These are phyloP conservation scores for Thermoascus crustaceus DNA, from an alignment of 2,329 filamentous ascomycete genomes.

Conservation along the genomic window DNA sequence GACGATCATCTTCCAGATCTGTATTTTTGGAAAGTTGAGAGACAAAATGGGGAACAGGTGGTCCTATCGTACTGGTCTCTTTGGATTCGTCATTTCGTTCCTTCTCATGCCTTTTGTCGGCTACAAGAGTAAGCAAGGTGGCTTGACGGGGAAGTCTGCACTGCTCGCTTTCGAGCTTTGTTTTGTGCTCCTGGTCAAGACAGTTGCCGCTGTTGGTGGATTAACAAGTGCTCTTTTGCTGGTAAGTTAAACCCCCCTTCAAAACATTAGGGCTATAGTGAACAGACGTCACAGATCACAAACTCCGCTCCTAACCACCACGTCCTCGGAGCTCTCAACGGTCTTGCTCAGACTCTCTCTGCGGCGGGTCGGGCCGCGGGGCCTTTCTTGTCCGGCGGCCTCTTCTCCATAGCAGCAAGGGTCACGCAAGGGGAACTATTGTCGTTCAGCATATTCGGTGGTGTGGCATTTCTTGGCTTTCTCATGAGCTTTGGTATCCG, in stretches of 20 bases:
- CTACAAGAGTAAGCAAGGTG: conserved; percentile 56
- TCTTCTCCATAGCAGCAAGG: conserved; percentile 71
- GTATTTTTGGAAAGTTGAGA: conserved; percentile 71
- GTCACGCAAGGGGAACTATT: conserved; percentile 72
- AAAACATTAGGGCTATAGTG: not conserved
- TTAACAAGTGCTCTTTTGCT: conserved; percentile 81
- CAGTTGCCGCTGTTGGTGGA: conserved; percentile 79
- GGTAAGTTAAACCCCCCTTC: conserved; percentile 43
- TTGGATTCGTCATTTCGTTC: conserved; percentile 75
- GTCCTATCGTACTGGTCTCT: conserved; percentile 70
- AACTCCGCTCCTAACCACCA: conserved; percentile 83
- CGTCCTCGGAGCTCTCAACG: conserved; percentile 83
- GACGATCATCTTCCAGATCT: conserved; percentile 85
- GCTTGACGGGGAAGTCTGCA: conserved; percentile 51
- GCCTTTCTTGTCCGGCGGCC: conserved; percentile 75
- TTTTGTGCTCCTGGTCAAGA: conserved; percentile 74
- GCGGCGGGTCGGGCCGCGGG: conserved; percentile 83
- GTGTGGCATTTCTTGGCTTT: conserved; percentile 73
- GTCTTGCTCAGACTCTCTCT: conserved; percentile 85
- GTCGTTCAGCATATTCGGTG: conserved; percentile 81
- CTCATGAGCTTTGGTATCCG: conserved; percentile 69
- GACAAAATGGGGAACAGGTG: conserved; percentile 74
- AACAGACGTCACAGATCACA: conserved; percentile 57
- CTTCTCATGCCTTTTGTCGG: conserved; percentile 83
- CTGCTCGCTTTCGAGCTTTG: conserved; percentile 80